Evolutionary conservation across 1,284 basidiomycete genomes (phyloP).

Genomic region (Melampsora occidentalis): DNA sequence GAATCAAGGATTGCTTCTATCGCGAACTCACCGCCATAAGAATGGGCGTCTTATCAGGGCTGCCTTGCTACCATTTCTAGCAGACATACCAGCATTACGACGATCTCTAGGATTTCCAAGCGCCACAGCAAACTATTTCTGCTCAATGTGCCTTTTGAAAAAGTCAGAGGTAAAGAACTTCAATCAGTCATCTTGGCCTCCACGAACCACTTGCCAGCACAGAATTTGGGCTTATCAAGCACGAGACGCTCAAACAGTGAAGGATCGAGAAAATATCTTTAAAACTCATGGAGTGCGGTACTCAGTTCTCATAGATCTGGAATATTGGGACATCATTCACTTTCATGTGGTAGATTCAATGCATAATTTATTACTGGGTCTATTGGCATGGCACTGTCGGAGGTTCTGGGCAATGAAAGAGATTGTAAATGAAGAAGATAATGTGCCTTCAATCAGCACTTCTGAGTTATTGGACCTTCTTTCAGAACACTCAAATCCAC

Average conservation of each 20-base stretch:
- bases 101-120: not conserved
- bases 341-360: conserved; percentile 20
- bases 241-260: not conserved
- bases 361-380: conserved; percentile 22
- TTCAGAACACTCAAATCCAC: not conserved
- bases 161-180: not conserved
- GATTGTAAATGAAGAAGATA: not conserved
- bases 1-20: not conserved
- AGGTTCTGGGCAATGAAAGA: conserved; percentile 31
- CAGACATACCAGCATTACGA: not conserved
- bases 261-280: not conserved
- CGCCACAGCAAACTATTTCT: not conserved
- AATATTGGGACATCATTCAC: not conserved
- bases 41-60: not conserved
- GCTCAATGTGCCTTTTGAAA: conserved; percentile 8
- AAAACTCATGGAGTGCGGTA: not conserved
- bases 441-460: not conserved
- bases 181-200: not conserved
- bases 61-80: conserved; percentile 7
- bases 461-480: not conserved
- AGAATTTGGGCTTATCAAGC: not conserved
- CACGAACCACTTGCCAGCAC: not conserved
- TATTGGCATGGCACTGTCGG: conserved; percentile 23
- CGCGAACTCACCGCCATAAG: not conserved
- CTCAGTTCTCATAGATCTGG: not conserved